A percentile compares a stretch with the other conserved stretches of the same genome.
phyloP scores from a whole-genome alignment of 768 basidiomycete genomes.

The Suillus subalutaceus region DNA sequence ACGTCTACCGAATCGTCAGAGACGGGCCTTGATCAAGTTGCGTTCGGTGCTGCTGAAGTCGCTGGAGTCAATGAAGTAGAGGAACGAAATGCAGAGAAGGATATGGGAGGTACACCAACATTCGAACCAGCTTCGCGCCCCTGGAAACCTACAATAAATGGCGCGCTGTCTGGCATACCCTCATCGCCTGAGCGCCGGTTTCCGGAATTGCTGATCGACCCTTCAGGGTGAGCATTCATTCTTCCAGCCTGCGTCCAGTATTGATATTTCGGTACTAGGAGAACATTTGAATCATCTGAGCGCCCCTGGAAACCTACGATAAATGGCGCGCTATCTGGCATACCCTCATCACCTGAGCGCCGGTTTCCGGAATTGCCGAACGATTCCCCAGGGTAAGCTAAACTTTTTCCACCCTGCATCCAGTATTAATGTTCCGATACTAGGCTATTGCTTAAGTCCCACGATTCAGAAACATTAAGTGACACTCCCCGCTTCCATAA shows the following conservation, averaged over 20 bases:
- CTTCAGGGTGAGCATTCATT: conserved; percentile 22
- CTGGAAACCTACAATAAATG: conserved; percentile 21
- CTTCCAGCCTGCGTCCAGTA: background rate
- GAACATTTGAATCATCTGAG: conserved; percentile 16
- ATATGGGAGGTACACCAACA: conserved; percentile 30
- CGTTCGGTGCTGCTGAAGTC: conserved; percentile 19
- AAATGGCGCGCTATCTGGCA: conserved; percentile 24
- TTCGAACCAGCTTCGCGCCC: conserved; percentile 21
- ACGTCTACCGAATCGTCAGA: conserved; percentile 66
- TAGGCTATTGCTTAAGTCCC: conserved; percentile 21
- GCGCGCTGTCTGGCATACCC: conserved; percentile 21
- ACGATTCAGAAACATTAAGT: conserved; percentile 15
- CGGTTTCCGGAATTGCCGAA: conserved; percentile 19
- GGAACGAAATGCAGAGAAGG: conserved; percentile 15
- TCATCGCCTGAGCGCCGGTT: conserved; percentile 13
- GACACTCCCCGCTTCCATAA: conserved; percentile 21
- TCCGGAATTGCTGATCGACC: conserved; percentile 17
- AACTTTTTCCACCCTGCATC: background rate
- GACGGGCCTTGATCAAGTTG: conserved; percentile 47
- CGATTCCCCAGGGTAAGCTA: conserved; percentile 24
- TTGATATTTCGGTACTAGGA: conserved; percentile 10
- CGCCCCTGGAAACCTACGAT: conserved; percentile 17
- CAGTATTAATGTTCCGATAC: conserved; percentile 8
- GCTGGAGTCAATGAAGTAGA: background rate
- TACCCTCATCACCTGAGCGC: conserved; percentile 11